Evolutionary conservation across 2,329 filamentous ascomycete genomes (phyloP).

Genomic region (Colletotrichum gigasporum): DNA sequence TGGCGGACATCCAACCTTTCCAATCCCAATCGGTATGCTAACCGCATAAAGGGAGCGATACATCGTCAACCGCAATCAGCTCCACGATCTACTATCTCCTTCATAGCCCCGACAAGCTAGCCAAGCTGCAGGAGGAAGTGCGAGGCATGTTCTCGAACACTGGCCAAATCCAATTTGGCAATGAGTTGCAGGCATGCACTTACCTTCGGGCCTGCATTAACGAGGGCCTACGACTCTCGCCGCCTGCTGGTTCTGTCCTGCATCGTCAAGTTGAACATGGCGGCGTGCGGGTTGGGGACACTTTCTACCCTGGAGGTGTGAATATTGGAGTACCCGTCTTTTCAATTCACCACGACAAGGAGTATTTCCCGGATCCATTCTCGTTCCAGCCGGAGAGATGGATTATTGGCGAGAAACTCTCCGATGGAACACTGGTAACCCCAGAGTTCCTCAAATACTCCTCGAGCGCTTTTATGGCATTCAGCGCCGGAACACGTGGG

Average conservation of each 20-base stretch:
- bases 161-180: conserved; percentile 5
- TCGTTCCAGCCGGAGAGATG: conserved; percentile 12
- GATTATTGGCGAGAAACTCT: conserved; percentile 7
- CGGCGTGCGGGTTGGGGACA: not conserved
- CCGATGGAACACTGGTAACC: not conserved
- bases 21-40: not conserved
- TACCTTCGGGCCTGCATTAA: conserved; percentile 17
- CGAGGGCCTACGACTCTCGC: conserved; percentile 9
- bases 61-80: conserved; percentile 4
- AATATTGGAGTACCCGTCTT: conserved; percentile 20
- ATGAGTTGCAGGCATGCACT: conserved; percentile 1
- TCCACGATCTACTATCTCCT: conserved; percentile 15
- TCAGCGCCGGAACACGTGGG: conserved; percentile 13
- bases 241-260: not conserved
- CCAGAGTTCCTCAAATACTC: conserved; percentile 1
- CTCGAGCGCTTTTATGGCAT: conserved; percentile 8
- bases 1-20: too few species aligned
- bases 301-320: not conserved
- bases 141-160: not conserved
- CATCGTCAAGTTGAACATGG: conserved; percentile 2
- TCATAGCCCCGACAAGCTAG: conserved; percentile 6
- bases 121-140: not conserved
- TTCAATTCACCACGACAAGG: conserved; percentile 8
- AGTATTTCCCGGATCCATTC: conserved; percentile 6
- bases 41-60: not conserved